Evolutionary conservation across 2,329 filamentous ascomycete species (phyloP), one percentile per base, ranked within the genome.

Genomic region (Rhynchosporium graminicola): DNA sequence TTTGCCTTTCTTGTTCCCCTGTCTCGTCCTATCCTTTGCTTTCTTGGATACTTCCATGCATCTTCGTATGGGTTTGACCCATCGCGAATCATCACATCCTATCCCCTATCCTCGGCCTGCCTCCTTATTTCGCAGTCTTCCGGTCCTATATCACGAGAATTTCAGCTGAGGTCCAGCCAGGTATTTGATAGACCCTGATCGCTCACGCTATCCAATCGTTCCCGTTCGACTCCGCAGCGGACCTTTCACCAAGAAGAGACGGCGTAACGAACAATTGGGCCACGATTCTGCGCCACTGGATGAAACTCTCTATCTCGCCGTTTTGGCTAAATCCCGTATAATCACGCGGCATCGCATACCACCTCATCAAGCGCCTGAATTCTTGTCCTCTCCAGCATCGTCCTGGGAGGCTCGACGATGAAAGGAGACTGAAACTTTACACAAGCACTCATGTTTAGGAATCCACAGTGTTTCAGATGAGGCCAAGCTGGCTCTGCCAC

Each of bases 391-490:
- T 31, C 51, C 28, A 10, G 48, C 51, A 54, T 54, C 20, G 40
- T 60, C 43, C 56, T 29, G 29, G 46, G 36, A 36, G 31, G 46
- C 52, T 36, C 6, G 33, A 10, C 9, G 58, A 38, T 38, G 31
- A 57, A 26, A 51, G 47, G 58, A 56, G 29, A 40, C 26, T 64
- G 63, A 62, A 65, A 65, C 63, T 31, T 28, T 55, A 54, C 43
- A 20, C 43, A 20, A 28, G 36, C 58, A 33, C 48, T n/a, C 43
- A 60, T 62, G 60, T 60, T 54, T 65, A 61, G 58, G 45, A 33
- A n/a, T 47, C 46, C 29, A 36, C 47, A 15, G 57, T 33, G 62
- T 63, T 63, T 61, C 62, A 63, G 26, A 55, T 31, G 40, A 61
- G 50, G 43, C 61, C 52, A 63, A 58, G 48, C 58, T 48, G 43